phyloP scores from a whole-genome alignment of 2,329 filamentous ascomycete species.

The Fusarium sp. region DNA sequence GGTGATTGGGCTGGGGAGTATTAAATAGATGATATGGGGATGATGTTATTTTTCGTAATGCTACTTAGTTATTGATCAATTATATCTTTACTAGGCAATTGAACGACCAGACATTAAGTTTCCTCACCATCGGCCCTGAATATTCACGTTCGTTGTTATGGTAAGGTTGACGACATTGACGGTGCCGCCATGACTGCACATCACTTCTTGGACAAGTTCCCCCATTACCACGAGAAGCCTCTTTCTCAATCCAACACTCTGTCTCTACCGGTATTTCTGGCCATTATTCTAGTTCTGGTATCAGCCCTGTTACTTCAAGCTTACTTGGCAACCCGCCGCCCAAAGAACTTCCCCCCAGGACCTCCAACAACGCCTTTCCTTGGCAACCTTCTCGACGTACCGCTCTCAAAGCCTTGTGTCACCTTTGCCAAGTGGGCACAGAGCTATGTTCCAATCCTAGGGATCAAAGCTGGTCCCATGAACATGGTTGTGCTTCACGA shows the following conservation, averaged over 20 bases:
- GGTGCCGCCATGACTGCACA: neutral
- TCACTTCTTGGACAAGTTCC: neutral
- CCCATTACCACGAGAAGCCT: neutral
- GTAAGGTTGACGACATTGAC: neutral
- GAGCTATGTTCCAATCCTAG: slow-evolving; percentile 50
- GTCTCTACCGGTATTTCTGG: neutral
- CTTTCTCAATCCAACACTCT: neutral
- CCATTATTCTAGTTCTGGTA: neutral
- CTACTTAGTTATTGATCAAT: neutral
- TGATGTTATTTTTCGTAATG: neutral
- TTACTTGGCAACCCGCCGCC: neutral
- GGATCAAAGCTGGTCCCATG: slow-evolving; percentile 45
- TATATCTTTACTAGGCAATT: neutral
- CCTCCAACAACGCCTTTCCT: slow-evolving; percentile 29
- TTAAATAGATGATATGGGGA: neutral
- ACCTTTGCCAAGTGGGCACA: slow-evolving; percentile 48
- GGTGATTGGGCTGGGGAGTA: neutral
- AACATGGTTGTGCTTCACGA: slow-evolving; percentile 51
- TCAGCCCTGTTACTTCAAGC: slow-evolving; percentile 6
- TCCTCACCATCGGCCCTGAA: neutral
- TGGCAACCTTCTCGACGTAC: slow-evolving; percentile 45
- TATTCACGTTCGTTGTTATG: neutral
- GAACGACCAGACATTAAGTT: neutral
- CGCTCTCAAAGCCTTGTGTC: slow-evolving; percentile 38
- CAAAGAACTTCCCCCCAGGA: slow-evolving; percentile 24